A percentile compares a stretch with the other conserved stretches of the same genome.
Evolutionary conservation across 148 eudicot genomes (phyloP).

Genomic region (Rheum nobile): DNA sequence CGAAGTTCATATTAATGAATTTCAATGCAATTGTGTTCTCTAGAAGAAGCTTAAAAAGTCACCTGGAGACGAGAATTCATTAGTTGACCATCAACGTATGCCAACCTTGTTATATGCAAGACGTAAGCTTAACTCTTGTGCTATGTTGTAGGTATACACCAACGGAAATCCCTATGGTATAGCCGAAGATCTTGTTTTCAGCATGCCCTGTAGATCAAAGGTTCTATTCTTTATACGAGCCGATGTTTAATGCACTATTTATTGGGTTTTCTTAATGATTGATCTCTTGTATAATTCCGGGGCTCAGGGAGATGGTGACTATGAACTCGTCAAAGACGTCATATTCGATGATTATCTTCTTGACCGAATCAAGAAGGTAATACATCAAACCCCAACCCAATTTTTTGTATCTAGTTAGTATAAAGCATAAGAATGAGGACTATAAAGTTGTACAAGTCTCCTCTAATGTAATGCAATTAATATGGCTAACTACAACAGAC

Average conservation of each 20-base stretch:
- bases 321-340: conserved; percentile 84
- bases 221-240: conserved; percentile 15
- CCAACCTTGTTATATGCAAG: background rate
- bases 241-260: background rate
- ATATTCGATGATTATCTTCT: conserved; percentile 70
- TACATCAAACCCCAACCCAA: background rate
- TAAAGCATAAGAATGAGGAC: background rate
- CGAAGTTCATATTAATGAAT: too few relatives aligned
- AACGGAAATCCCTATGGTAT: conserved; percentile 88
- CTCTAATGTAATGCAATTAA: background rate
- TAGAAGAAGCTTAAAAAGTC: too few relatives aligned
- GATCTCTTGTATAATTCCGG: background rate
- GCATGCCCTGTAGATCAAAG: conserved; percentile 98
- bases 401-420: background rate
- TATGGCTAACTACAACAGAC: conserved; percentile 33
- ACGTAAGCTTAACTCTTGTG: background rate
- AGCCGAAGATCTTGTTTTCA: conserved; percentile 86
- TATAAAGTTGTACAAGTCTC: background rate
- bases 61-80: too few relatives aligned
- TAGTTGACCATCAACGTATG: background rate
- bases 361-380: conserved; percentile 57
- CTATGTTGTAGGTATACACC: conserved; percentile 58
- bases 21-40: too few relatives aligned
- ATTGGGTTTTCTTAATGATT: background rate
- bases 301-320: conserved; percentile 86